phyloP scores from a whole-genome alignment of 257 asterid genomes.

The Verbena officinalis region DNA sequence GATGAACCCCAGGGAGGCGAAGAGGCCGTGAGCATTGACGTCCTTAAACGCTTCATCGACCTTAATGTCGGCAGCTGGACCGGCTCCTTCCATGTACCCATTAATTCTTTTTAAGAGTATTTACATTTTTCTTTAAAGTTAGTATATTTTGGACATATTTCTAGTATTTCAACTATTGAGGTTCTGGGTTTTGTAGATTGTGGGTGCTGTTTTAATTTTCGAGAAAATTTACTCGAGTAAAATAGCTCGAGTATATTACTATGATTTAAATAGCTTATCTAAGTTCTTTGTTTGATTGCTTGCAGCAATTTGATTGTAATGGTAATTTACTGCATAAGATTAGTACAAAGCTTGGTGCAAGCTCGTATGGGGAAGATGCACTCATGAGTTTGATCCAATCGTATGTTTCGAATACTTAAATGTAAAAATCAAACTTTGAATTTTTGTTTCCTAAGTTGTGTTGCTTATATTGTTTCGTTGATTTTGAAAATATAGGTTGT shows the following conservation, averaged over 20 bases:
- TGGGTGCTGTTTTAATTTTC: background rate
- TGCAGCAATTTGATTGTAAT: constrained; percentile 85
- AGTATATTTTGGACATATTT: background rate
- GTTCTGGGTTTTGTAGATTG: background rate
- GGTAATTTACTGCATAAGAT: constrained; percentile 79
- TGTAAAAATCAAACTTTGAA: too few relatives aligned
- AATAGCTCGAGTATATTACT: background rate
- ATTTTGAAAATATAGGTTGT: constrained; percentile 53
- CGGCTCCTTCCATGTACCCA: constrained; percentile 76
- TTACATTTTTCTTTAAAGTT: background rate
- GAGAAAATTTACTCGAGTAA: background rate
- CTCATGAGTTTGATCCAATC: constrained; percentile 92
- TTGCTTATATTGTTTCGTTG: constrained; percentile 22
- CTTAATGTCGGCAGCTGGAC: constrained; percentile 83
- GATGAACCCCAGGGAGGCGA: constrained; percentile 36
- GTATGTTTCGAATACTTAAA: constrained; percentile 41
- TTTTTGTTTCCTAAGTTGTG: background rate
- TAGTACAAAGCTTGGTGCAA: constrained; percentile 74
- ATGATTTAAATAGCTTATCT: constrained; percentile 2
- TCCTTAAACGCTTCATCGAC: constrained; percentile 66
- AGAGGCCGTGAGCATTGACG: constrained; percentile 54
- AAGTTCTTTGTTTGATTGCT: constrained; percentile 6
- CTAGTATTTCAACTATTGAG: background rate
- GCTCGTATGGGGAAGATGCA: constrained; percentile 92
- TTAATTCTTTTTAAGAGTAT: background rate